A percentile compares a stretch with the other conserved stretches of the same genome.
These are phyloP conservation scores for Pseudopithomyces chartarum DNA, from an alignment of 2,329 filamentous ascomycete genomes.

Conservation along the genomic window DNA sequence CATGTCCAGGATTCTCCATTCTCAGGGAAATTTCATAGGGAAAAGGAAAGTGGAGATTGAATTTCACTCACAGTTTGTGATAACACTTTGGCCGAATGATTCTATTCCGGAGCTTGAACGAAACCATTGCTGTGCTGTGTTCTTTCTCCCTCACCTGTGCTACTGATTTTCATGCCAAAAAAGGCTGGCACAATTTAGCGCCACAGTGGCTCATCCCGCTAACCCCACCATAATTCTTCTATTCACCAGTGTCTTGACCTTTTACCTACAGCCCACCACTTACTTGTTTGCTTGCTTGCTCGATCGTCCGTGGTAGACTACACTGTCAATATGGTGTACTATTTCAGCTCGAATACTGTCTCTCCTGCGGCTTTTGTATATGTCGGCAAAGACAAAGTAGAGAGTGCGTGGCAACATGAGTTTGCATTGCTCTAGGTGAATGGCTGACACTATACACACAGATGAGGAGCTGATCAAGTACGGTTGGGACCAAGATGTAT, in stretches of 20 bases:
- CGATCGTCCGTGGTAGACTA: too few species aligned
- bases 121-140: too few species aligned
- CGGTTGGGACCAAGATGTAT: constrained; percentile 94
- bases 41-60: too few species aligned
- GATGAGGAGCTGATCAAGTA: constrained; percentile 96
- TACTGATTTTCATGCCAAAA: background rate
- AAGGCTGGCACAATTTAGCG: background rate
- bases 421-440: background rate
- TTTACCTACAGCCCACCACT: background rate
- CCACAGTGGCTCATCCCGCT: constrained; percentile 6
- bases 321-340: constrained; percentile 77
- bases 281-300: background rate
- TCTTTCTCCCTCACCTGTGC: too few species aligned
- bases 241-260: background rate
- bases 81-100: too few species aligned
- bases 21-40: too few species aligned
- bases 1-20: too few species aligned
- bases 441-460: constrained; percentile 46
- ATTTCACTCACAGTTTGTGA: too few species aligned
- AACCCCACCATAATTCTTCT: constrained; percentile 6
- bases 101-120: too few species aligned
- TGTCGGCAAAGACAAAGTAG: constrained; percentile 98
- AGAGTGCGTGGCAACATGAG: constrained; percentile 68
- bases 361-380: constrained; percentile 87
- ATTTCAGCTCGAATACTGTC: constrained; percentile 87